Evolutionary conservation across 176 grass and related monocot species (phyloP).

Genomic region (Aegilops longissima): DNA sequence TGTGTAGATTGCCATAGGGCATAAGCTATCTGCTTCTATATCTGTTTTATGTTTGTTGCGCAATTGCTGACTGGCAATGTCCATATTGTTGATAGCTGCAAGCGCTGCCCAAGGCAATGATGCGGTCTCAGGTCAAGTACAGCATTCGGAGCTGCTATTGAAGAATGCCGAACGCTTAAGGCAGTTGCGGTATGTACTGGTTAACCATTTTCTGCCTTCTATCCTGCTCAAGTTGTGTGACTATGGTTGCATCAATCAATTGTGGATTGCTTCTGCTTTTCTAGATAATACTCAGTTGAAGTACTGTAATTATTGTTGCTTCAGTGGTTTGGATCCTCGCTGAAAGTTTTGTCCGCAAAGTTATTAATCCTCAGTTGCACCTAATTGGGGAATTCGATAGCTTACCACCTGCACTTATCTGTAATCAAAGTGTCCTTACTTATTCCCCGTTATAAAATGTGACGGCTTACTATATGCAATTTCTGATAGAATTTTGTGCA

Average conservation of each 20-base stretch:
- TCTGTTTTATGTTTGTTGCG: not conserved
- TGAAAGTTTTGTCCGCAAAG: not conserved
- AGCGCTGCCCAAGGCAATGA: slow-evolving; percentile 28
- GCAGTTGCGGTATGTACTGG: slow-evolving; percentile 38
- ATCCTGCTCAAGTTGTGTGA: not conserved
- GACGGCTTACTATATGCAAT: not conserved
- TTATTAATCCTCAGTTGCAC: not conserved
- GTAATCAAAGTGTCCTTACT: not conserved
- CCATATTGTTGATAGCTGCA: slow-evolving; percentile 35
- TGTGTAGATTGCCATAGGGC: not conserved
- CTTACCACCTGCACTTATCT: slow-evolving; percentile 15
- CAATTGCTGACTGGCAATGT: not conserved
- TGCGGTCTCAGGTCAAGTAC: slow-evolving; percentile 40
- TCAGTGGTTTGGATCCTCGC: not conserved
- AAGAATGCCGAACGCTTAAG: slow-evolving; percentile 37
- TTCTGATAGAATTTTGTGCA: not conserved
- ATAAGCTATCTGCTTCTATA: not conserved
- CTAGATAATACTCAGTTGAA: not conserved
- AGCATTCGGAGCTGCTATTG: slow-evolving; percentile 30
- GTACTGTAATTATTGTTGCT: not conserved
- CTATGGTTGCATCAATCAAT: not conserved
- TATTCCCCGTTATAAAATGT: not conserved
- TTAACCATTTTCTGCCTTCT: not conserved
- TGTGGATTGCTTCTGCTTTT: not conserved
- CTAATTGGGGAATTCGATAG: slow-evolving; percentile 1